Conservation (phyloP, 164 flowering plant genomes). For the Dillenia suffruticosa region DNA sequence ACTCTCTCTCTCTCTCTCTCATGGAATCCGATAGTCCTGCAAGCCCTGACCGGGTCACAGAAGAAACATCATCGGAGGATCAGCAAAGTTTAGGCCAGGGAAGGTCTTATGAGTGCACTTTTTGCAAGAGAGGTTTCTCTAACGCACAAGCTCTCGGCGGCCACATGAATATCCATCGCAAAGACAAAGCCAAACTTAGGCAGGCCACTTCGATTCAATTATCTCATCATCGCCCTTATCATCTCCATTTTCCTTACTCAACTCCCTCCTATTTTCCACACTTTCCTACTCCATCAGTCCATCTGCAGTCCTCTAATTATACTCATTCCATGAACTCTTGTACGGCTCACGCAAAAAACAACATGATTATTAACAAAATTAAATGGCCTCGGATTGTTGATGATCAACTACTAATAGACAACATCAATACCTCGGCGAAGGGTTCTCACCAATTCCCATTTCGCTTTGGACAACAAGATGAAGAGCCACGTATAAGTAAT, state of each 20-base stretch:
- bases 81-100: slow-evolving; percentile 12
- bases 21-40: slow-evolving; percentile 8
- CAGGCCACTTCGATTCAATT: slow-evolving; percentile 3
- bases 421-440: no score
- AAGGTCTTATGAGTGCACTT: slow-evolving; percentile 39
- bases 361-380: no score
- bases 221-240: background rate
- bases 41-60: slow-evolving; percentile 3
- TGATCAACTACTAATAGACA: no score
- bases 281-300: no score
- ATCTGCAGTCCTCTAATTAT: no score
- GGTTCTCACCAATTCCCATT: no score
- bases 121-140: slow-evolving; percentile 46
- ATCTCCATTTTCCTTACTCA: slow-evolving; percentile 1
- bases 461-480: no score
- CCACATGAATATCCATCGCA: slow-evolving; percentile 51
- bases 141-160: slow-evolving; percentile 55
- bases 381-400: no score
- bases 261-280: background rate
- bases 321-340: no score
- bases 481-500: background rate
- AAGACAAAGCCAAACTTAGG: slow-evolving; percentile 36
- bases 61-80: slow-evolving; percentile 2
- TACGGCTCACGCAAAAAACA: no score
- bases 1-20: background rate